Evolutionary conservation across 371 early-diverging fungal species (phyloP), one percentile per base, ranked within the genome.

Genomic region (Rhizomucor miehei): DNA sequence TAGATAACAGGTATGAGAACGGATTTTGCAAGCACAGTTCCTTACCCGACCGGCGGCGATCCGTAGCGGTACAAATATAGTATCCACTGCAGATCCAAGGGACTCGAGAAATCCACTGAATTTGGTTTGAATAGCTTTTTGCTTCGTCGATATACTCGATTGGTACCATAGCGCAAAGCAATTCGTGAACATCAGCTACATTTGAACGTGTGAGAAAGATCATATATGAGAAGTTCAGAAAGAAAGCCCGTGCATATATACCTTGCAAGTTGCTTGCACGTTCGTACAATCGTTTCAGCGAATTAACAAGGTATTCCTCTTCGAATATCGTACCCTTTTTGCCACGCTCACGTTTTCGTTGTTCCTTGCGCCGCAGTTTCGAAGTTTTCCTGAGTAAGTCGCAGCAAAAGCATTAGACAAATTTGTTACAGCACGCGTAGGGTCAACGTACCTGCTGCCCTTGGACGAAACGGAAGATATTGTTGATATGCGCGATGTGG

Each of bases 321-420:
- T 97, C 97, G 59, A 86, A 92, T 5, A 85, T 81, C 49, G 86
- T 87, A 14, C 92, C 93, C 73, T 93, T 91, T 65, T 90, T 91
- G 48, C 95, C 95, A 38, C 89, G 79, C 10, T 85, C 81, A 43
- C 88, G 82, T 60, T 91, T 90, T 45, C 88, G 79, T 47, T 90
- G 91, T 46, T 81, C 75, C 51, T 87, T 82, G 51, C 85, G 77
- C 48, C 86, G 78, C 25, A 75, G 81, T 56, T 87, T 89, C 11
- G 89, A 84, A 3, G 90, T 88, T 54, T 87, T 85, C 48, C 84
- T 82, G 56, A 21, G 29, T 9, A 19, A 21, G 20, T 36, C 3
- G 3, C 6, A 14, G 29, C 39, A 21, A 51, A 3, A 45, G 13
- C 16, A 44, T 4, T 29, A 35, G 49, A 62, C 38, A 34, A 63